Evolutionary conservation across 164 flowering plant species (phyloP), one percentile per base, ranked within the genome.

Genomic region (Nymphaea colorata): DNA sequence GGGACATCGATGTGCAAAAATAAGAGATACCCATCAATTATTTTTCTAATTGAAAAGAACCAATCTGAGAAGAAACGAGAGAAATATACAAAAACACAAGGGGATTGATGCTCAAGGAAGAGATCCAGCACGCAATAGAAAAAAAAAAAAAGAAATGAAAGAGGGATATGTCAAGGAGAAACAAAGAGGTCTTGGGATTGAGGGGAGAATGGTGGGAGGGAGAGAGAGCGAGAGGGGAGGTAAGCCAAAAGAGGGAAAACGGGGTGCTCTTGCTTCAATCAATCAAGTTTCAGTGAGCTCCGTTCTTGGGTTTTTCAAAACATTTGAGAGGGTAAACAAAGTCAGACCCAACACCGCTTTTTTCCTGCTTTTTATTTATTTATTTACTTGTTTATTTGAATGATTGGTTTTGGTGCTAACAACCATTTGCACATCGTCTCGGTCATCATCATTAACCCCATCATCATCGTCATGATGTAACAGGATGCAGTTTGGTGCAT

Each of bases 221-320:
- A 47, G 64, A 42, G 51, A 42, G 36, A 42, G 51, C 47, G 64
- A 42, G 51, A n/a, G 36, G 41, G 59, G 62, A 51, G 43, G 62
- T 17, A 36, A 66, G 63, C 70, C 71, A 43, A 62, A 65, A 70
- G 53, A 68, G 43, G 68, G 59, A 67, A 53, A 53, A 44, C 60
- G 15, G 59, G 59, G 45, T 61, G 41, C 64, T 17, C 42, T 5
- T 61, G 64, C 64, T 61, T 61, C 36, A 61, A 61, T 11, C n/a
- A 66, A 72, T 66, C 73, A 59, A 62, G 44, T 47, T 44, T n/a
- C 12, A 45, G 71, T 68, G 66, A 59, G 67, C 64, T 72, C 71
- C 17, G 51, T 69, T 76, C 68, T 76, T 65, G 76, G 79, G 79
- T 71, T 70, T 72, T 76, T 76, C 79, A 76, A 76, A 76, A 72